These are phyloP conservation scores for Salinomyces thailandicus DNA, from an alignment of 2,329 filamentous ascomycete genomes.

Conservation along the genomic window DNA sequence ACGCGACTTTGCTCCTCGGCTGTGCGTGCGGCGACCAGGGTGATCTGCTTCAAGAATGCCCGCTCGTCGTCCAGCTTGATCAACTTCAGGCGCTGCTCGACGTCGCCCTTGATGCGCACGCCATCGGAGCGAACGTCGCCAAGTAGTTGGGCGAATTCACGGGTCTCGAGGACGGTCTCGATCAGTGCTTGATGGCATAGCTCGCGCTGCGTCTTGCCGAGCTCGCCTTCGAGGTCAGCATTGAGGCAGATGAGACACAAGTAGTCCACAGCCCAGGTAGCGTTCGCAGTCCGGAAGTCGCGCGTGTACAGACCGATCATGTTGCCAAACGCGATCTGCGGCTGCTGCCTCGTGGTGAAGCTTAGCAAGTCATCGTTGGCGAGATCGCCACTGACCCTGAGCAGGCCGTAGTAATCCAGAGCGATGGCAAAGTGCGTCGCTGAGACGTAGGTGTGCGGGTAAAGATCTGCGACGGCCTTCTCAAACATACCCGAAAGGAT, in stretches of 20 bases:
- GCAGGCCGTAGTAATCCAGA: slow-evolving; percentile 76
- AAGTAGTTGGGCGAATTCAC: slow-evolving; percentile 87
- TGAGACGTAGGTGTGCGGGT: slow-evolving; percentile 82
- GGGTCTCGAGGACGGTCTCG: slow-evolving; percentile 89
- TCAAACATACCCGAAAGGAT: slow-evolving; percentile 88
- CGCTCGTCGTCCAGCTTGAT: slow-evolving; percentile 71
- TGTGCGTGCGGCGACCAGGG: slow-evolving; percentile 78
- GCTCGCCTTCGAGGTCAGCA: slow-evolving; percentile 62
- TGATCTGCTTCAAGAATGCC: slow-evolving; percentile 85
- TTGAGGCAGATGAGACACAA: slow-evolving; percentile 86
- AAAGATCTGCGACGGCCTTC: slow-evolving; percentile 82
- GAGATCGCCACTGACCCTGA: slow-evolving; percentile 75
- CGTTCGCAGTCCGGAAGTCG: slow-evolving; percentile 85
- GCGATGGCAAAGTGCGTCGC: slow-evolving; percentile 91
- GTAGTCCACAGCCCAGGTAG: slow-evolving; percentile 86
- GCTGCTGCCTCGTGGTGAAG: slow-evolving; percentile 56
- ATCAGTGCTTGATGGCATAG: slow-evolving; percentile 88
- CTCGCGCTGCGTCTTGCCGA: slow-evolving; percentile 64
- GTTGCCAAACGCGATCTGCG: slow-evolving; percentile 88
- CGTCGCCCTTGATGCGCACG: slow-evolving; percentile 70
- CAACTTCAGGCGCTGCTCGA: slow-evolving; percentile 72
- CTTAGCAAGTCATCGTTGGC: slow-evolving; percentile 58
- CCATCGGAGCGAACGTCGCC: slow-evolving; percentile 86
- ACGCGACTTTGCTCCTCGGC: slow-evolving; percentile 90
- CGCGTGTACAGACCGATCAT: slow-evolving; percentile 92